Evolutionary conservation across 192 early-diverging fungal species (phyloP).

Genomic region (Bifiguratus adelaidae): DNA sequence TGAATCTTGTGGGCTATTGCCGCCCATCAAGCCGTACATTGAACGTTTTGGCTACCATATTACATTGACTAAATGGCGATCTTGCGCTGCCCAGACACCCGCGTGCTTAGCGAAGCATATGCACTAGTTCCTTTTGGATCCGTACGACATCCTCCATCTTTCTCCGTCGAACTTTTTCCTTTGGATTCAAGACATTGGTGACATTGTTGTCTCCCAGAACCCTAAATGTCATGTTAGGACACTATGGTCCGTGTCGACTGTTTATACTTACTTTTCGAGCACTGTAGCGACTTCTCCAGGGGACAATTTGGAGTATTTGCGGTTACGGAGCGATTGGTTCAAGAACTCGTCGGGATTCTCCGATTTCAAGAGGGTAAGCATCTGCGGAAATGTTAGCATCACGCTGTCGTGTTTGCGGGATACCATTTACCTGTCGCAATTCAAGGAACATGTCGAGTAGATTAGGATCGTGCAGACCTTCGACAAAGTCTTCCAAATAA

Average conservation of each 20-base stretch:
- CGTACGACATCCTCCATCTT: slow-evolving; percentile 33
- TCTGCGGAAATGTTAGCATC: not conserved
- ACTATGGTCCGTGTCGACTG: not conserved
- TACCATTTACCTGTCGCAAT: slow-evolving; percentile 51
- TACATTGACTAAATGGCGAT: too few relatives aligned
- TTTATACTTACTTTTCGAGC: slow-evolving; percentile 72
- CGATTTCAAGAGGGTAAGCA: not conserved
- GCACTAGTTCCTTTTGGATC: too few relatives aligned
- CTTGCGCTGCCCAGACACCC: too few relatives aligned
- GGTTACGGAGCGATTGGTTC: slow-evolving; percentile 45
- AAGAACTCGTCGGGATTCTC: slow-evolving; percentile 75
- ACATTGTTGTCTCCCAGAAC: slow-evolving; percentile 7
- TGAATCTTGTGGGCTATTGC: too few relatives aligned
- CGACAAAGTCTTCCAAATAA: slow-evolving; percentile 65
- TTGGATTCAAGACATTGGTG: slow-evolving; percentile 2
- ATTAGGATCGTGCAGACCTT: slow-evolving; percentile 50
- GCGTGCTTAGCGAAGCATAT: too few relatives aligned
- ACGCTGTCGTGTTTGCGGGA: not conserved
- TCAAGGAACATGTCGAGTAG: slow-evolving; percentile 57
- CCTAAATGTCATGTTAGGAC: not conserved
- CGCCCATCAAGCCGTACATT: too few relatives aligned
- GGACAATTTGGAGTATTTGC: slow-evolving; percentile 55
- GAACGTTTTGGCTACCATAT: too few relatives aligned
- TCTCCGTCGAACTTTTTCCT: slow-evolving; percentile 13
- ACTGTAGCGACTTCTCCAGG: slow-evolving; percentile 47